These are phyloP conservation scores for Crotalaria pallida DNA, from an alignment of 306 rosid genomes.

Conservation along the genomic window DNA sequence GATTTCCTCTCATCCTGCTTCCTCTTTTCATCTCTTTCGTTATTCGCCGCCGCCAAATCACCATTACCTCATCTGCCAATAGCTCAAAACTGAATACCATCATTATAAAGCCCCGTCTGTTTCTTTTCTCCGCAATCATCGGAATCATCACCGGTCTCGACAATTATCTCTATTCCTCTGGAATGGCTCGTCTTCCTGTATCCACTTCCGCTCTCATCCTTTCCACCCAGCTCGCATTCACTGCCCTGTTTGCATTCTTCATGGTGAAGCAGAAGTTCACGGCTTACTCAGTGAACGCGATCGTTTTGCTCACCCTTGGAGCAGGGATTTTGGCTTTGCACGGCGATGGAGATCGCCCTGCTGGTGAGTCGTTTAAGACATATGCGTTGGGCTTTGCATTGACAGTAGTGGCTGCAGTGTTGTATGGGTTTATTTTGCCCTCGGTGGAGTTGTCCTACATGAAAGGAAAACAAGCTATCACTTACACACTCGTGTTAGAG, in stretches of 20 bases:
- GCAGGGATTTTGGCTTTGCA: background rate
- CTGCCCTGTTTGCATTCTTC: background rate
- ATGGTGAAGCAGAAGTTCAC: background rate
- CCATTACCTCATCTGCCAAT: background rate
- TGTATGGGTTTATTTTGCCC: conserved; percentile 58
- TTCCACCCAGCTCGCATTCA: background rate
- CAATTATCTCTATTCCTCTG: conserved; percentile 52
- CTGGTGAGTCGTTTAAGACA: background rate
- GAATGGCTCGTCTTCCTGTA: conserved; percentile 16
- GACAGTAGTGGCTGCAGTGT: conserved; percentile 46
- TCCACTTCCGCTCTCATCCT: background rate
- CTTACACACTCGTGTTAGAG: background rate
- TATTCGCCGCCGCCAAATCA: conserved; percentile 17
- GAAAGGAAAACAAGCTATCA: conserved; percentile 2
- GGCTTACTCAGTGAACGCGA: background rate
- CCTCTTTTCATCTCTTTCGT: background rate
- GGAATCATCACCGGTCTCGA: conserved; percentile 48
- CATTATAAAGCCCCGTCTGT: conserved; percentile 30
- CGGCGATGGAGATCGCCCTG: background rate
- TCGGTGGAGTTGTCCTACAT: conserved; percentile 43
- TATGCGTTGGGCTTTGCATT: conserved; percentile 43
- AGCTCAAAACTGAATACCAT: background rate
- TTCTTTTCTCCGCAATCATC: conserved; percentile 26
- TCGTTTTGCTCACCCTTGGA: background rate
- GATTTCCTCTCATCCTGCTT: background rate